Percentiles rank a stretch among this genome's conserved stretches.
phyloP scores from a whole-genome alignment of 2,329 filamentous ascomycete species.

The Arthrobotrys pseudoclavata region DNA sequence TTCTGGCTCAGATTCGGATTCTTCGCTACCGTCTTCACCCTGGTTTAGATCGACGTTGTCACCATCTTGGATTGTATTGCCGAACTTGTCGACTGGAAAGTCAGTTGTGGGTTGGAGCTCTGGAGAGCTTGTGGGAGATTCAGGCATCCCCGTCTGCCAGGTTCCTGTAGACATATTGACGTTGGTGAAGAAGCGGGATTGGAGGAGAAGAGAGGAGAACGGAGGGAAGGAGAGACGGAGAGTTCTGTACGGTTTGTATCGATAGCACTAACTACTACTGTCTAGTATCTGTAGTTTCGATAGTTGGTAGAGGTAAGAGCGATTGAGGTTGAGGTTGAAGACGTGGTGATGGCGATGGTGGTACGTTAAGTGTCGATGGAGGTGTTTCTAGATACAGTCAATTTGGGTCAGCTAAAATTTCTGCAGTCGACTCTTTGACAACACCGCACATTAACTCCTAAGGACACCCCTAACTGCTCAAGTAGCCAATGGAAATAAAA shows the following conservation, averaged over 20 bases:
- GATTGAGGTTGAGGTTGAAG: neutral
- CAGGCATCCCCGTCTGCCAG: constrained; percentile 59
- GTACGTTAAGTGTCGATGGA: constrained; percentile 1
- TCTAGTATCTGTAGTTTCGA: constrained; percentile 15
- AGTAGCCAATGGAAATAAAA: neutral
- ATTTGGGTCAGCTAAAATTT: constrained; percentile 55
- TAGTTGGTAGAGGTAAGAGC: neutral
- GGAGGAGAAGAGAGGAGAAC: constrained; percentile 23
- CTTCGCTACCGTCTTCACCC: constrained; percentile 62
- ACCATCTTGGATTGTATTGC: constrained; percentile 80
- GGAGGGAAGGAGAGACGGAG: neutral
- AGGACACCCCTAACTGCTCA: neutral
- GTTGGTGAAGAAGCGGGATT: constrained; percentile 9
- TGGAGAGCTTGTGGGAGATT: constrained; percentile 72
- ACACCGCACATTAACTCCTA: constrained; percentile 14
- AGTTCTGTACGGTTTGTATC: neutral
- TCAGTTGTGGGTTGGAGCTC: constrained; percentile 68
- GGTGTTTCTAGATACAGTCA: constrained; percentile 4
- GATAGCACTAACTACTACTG: constrained; percentile 4
- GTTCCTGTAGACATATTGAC: constrained; percentile 52
- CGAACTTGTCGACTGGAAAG: constrained; percentile 72
- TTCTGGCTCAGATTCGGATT: constrained; percentile 72
- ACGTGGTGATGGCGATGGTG: neutral
- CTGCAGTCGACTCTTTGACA: constrained; percentile 39
- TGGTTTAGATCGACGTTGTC: constrained; percentile 70